phyloP scores from a whole-genome alignment of 2,329 filamentous ascomycete genomes.

The Verticillium longisporum region DNA sequence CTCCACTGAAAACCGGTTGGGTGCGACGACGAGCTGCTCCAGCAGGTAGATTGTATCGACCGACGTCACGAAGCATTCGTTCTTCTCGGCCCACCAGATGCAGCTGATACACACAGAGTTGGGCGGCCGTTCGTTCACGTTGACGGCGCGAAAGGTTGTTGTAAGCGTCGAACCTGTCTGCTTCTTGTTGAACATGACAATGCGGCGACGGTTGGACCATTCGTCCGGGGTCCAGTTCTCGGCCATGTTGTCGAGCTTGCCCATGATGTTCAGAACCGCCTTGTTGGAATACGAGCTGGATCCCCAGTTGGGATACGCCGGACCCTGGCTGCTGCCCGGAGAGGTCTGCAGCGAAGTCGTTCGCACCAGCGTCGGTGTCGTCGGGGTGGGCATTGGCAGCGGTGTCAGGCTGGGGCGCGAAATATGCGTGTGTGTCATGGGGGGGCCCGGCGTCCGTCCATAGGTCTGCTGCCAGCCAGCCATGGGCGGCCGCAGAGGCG shows the following conservation, averaged over 20 bases:
- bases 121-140: constrained; percentile 69
- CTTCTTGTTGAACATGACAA: constrained; percentile 81
- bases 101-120: constrained; percentile 95
- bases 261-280: constrained; percentile 76
- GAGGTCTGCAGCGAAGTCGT: constrained; percentile 46
- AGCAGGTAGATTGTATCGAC: constrained; percentile 96
- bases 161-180: constrained; percentile 78
- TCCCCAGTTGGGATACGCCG: constrained; percentile 67
- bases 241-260: constrained; percentile 79
- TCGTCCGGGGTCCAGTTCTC: constrained; percentile 80
- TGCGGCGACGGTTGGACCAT: constrained; percentile 67
- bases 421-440: constrained; percentile 32
- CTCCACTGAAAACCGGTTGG: constrained; percentile 82
- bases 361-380: constrained; percentile 43
- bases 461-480: constrained; percentile 35
- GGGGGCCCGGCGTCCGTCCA: constrained; percentile 21
- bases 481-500: constrained; percentile 29
- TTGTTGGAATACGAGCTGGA: constrained; percentile 66
- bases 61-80: constrained; percentile 88
- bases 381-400: constrained; percentile 38
- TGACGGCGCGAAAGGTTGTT: constrained; percentile 71
- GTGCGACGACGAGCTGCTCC: constrained; percentile 73
- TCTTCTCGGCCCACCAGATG: constrained; percentile 92
- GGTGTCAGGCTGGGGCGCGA: constrained; percentile 39
- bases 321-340: constrained; percentile 29